Evolutionary conservation across 1,284 basidiomycete genomes (phyloP).

Genomic region (Anthracocystis walkeri): DNA sequence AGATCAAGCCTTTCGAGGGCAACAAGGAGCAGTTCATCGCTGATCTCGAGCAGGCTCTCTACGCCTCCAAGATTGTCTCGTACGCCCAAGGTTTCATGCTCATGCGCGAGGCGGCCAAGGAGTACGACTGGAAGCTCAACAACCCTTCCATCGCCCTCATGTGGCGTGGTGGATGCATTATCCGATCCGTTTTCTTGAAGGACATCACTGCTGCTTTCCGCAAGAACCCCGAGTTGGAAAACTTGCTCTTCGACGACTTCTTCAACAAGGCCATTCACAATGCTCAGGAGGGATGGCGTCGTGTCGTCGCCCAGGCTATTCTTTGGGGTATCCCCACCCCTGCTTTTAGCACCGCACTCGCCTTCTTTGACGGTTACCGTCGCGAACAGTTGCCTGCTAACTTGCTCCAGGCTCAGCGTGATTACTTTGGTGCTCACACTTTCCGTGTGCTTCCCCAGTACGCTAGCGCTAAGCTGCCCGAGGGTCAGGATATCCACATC

Average conservation of each 20-base stretch:
- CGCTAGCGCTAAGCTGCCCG: conserved; percentile 71
- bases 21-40: conserved; percentile 99
- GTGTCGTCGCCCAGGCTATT: conserved; percentile 93
- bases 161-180: conserved; percentile 99
- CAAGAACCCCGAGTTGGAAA: conserved; percentile 88
- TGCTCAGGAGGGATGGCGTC: conserved; percentile 98
- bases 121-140: conserved; percentile 77
- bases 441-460: conserved; percentile 65
- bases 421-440: conserved; percentile 71
- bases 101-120: conserved; percentile 97
- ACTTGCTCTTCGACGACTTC: conserved; percentile 95
- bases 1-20: conserved; percentile 91
- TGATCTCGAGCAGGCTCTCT: conserved; percentile 98
- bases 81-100: conserved; percentile 99
- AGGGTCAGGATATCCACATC: conserved; percentile 81
- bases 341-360: conserved; percentile 93
- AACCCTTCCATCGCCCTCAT: conserved; percentile 97
- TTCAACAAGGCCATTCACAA: conserved; percentile 94
- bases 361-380: conserved; percentile 98
- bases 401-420: conserved; percentile 88
- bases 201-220: conserved; percentile 82
- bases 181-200: conserved; percentile 73
- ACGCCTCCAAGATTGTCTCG: conserved; percentile 90
- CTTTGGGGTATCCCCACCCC: conserved; percentile 98
- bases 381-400: conserved; percentile 88